Conservation (phyloP, 768 basidiomycete species). For the Lactarius tabidus region DNA sequence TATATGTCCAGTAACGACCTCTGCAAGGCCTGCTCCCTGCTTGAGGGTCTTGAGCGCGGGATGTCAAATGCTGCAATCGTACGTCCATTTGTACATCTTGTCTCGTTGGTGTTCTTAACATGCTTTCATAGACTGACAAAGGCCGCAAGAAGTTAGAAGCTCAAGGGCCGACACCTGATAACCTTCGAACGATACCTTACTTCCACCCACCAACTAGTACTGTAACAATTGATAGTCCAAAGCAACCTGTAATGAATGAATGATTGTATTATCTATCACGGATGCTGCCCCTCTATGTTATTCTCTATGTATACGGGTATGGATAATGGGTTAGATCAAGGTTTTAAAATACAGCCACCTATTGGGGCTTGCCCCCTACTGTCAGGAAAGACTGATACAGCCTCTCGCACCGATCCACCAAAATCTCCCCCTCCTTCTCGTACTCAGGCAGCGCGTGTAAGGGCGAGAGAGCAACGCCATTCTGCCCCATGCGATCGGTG, state of each 20-base stretch:
- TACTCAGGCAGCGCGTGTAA: constrained; percentile 52
- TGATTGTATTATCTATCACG: background rate
- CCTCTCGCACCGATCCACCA: constrained; percentile 54
- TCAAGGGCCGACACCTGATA: constrained; percentile 56
- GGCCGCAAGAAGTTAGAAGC: constrained; percentile 59
- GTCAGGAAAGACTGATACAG: constrained; percentile 42
- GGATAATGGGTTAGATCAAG: background rate
- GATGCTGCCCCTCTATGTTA: background rate
- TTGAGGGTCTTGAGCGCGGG: constrained; percentile 88
- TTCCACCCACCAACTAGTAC: constrained; percentile 42
- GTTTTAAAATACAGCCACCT: background rate
- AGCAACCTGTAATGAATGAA: background rate
- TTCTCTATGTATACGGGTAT: background rate
- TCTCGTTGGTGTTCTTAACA: constrained; percentile 14
- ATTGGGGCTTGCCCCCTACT: constrained; percentile 29
- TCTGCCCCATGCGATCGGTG: constrained; percentile 53
- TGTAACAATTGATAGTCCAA: constrained; percentile 27
- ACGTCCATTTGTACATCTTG: constrained; percentile 30
- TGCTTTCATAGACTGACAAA: constrained; percentile 54
- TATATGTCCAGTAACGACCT: constrained; percentile 96
- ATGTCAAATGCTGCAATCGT: constrained; percentile 47
- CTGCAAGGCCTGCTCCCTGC: constrained; percentile 89
- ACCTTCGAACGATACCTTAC: constrained; percentile 72
- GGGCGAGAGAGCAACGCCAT: constrained; percentile 45
- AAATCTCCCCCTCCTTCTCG: constrained; percentile 40